These are phyloP conservation scores for Arthrobotrys conoides DNA, from an alignment of 2,329 filamentous ascomycete species.

Conservation along the genomic window DNA sequence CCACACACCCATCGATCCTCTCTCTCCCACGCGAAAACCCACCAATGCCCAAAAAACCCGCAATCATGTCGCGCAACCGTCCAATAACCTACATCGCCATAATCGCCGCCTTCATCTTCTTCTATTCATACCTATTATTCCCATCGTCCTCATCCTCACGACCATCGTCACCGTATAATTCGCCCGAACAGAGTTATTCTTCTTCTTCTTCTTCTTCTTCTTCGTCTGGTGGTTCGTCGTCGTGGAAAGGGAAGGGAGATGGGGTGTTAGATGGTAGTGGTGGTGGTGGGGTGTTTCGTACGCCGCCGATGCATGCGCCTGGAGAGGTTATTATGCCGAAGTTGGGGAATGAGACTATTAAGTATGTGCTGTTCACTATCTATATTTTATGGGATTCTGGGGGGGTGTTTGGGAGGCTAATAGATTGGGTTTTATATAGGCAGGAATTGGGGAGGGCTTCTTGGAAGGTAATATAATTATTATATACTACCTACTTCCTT, in stretches of 20 bases:
- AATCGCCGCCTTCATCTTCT: slow-evolving; percentile 62
- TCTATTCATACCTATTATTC: slow-evolving; percentile 66
- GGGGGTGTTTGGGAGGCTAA: background rate
- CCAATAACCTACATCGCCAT: slow-evolving; percentile 60
- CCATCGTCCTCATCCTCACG: slow-evolving; percentile 70
- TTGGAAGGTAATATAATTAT: slow-evolving; percentile 73
- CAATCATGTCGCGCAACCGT: slow-evolving; percentile 61
- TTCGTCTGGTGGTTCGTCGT: no score
- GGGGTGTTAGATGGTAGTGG: slow-evolving; percentile 65
- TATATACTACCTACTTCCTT: no score
- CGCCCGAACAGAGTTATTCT: slow-evolving; percentile 68
- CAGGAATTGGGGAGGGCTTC: slow-evolving; percentile 76
- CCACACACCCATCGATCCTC: no score
- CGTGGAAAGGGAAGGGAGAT: slow-evolving; percentile 57
- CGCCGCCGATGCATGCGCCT: slow-evolving; percentile 69
- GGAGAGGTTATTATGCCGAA: slow-evolving; percentile 84
- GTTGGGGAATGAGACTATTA: slow-evolving; percentile 84
- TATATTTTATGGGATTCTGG: background rate
- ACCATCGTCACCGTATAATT: slow-evolving; percentile 73
- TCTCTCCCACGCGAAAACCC: no score
- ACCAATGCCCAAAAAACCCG: no score
- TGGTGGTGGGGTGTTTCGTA: slow-evolving; percentile 67
- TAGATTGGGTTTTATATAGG: slow-evolving; percentile 63
- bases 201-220: slow-evolving; percentile 65
- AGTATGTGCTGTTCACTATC: no score